Conservation (phyloP, 768 basidiomycete genomes). For the Boletus tylopilopsis region DNA sequence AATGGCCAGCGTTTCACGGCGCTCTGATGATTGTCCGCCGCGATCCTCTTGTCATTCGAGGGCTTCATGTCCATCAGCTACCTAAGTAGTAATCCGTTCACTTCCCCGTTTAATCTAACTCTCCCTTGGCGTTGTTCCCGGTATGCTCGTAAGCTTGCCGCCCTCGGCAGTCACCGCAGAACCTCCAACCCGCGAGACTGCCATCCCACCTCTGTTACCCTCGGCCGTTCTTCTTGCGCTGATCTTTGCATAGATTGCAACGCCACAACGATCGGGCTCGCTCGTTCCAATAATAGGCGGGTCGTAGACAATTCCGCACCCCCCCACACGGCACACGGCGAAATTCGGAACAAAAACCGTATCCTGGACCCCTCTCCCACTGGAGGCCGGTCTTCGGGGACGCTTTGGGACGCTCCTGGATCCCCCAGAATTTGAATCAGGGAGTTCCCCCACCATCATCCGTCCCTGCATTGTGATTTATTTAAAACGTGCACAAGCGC, state of each 20-base stretch:
- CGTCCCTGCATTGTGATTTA: constrained; percentile 7
- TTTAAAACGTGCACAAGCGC: background rate
- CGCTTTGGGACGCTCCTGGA: constrained; percentile 2
- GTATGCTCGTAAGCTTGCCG: constrained; percentile 9
- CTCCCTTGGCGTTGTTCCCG: constrained; percentile 11
- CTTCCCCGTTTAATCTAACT: constrained; percentile 8
- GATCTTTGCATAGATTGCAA: constrained; percentile 11
- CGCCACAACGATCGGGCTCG: constrained; percentile 13
- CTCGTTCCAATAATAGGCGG: constrained; percentile 10
- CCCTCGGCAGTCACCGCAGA: constrained; percentile 1
- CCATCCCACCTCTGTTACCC: constrained; percentile 1
- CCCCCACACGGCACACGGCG: constrained; percentile 11
- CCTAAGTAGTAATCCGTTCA: background rate
- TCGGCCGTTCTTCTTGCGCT: constrained; percentile 9
- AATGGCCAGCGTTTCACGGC: constrained; percentile 22
- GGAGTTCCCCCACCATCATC: background rate
- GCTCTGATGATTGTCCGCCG: constrained; percentile 17
- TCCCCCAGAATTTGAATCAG: constrained; percentile 1
- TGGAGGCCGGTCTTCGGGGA: too few relatives aligned
- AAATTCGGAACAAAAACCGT: constrained; percentile 7
- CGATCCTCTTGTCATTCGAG: background rate
- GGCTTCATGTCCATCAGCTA: too few relatives aligned
- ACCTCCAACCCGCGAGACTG: constrained; percentile 1
- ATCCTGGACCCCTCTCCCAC: too few relatives aligned
- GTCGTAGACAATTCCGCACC: background rate